Evolutionary conservation across 2,329 filamentous ascomycete species (phyloP), one percentile per base, ranked within the genome.

Genomic region (Tympanopsis confertula): DNA sequence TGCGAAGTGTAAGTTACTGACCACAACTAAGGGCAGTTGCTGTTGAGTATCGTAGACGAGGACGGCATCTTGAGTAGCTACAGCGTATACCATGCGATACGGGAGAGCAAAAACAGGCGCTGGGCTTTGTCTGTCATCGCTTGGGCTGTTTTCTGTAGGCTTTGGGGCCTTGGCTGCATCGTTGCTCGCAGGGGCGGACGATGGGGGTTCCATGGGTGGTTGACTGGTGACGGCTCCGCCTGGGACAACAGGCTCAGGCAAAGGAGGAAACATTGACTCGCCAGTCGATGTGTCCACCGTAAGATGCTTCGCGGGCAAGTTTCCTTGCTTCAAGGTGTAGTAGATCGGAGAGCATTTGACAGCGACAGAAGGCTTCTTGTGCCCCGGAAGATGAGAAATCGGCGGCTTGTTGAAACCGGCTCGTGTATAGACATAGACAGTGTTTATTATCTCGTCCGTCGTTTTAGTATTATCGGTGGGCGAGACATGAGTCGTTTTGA

Each of bases 21-120:
- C 89, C 28, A 96, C 73, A 54, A 87, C 94, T 24, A 98, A 67
- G 3, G 91, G 91, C 5, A 86, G 93, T 51, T 88, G 83, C 54
- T 98, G 91, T 53, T 98, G 91, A 0, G 91, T 98, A 58, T 98
- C 91, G 53, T 98, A 98, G 17, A 98, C 71, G 32, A 95, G 67
- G 3, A 98, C 85, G 0, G 91, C 85, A 59, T 98, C 91, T 54
- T 96, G 89, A 0, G 91, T 98, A 5, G 91, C 93, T 26, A 98
- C 89, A 3, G 89, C 91, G 59, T 96, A 98, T 0, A 98, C 74
- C 67, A 98, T 87, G 19, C 91, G 81, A 57, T 98, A 96, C 1
- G 87, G 83, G 33, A 98, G 65, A 3, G 79, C 74, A 58, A 98
- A 96, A 1, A 82, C 82, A 17, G 83, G 69, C 40, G 72, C 76